Conservation (phyloP, 768 basidiomycete genomes). For the Leucogyrophana mollusca region DNA sequence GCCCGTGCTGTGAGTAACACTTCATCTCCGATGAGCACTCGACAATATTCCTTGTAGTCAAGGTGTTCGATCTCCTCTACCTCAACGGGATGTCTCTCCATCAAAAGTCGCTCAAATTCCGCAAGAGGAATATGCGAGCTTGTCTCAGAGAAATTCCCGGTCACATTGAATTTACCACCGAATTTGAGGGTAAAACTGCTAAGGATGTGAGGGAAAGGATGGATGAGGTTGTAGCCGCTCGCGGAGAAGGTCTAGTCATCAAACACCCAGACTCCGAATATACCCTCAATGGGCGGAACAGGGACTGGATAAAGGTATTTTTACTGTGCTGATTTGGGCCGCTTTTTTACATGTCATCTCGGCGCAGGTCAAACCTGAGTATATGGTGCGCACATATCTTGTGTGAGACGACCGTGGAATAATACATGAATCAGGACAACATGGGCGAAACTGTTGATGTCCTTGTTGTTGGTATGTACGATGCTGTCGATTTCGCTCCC, state of each 20-base stretch:
- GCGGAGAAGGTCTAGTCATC: conserved; percentile 92
- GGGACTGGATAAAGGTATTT: conserved; percentile 88
- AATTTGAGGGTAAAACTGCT: conserved; percentile 72
- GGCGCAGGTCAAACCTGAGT: conserved; percentile 84
- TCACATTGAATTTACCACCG: conserved; percentile 74
- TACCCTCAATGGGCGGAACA: conserved; percentile 80
- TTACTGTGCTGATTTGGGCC: background rate
- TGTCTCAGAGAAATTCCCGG: conserved; percentile 72
- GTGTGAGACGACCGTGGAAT: background rate
- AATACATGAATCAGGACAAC: conserved; percentile 56
- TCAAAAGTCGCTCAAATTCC: conserved; percentile 65
- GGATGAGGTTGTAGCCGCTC: conserved; percentile 77
- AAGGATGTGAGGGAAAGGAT: conserved; percentile 80
- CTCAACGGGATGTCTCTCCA: conserved; percentile 82
- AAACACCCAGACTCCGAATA: conserved; percentile 85
- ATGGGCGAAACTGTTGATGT: conserved; percentile 93
- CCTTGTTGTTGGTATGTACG: conserved; percentile 74
- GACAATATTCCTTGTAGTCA: conserved; percentile 57
- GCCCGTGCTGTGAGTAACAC: conserved; percentile 80
- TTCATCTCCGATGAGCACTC: background rate
- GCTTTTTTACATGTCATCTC: background rate
- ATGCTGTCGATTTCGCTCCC: background rate
- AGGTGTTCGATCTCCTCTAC: conserved; percentile 92
- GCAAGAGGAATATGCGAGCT: conserved; percentile 73
- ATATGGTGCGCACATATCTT: conserved; percentile 67